Base-by-base conservation (phyloP, 495 filamentous ascomycete species). In the Corynascus novoguineensis region DNA sequence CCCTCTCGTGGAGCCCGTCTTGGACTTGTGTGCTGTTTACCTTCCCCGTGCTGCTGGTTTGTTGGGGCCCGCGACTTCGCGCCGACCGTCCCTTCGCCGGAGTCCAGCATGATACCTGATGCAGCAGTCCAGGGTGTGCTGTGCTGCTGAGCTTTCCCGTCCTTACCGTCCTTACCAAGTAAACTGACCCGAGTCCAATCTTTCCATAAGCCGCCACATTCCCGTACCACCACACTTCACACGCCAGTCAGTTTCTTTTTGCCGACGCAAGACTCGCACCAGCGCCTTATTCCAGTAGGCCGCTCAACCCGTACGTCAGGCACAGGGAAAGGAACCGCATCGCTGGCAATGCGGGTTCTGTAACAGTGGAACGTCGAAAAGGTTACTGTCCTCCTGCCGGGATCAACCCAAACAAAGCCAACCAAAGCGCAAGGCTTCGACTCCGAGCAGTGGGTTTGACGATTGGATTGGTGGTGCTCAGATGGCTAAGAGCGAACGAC, bases 341-440 rank as follows among this genome's bases (percentile, higher is more conserved):
- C 63, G 62, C 63, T 66, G 61, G 70, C 63, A 68, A 72, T 72
- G 68, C 68, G 68, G 63, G 56, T 50, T 62, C 48, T 50, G 53
- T 54, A 48, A 64, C 61, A 57, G 57, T 63, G 56, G 61, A 44
- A 61, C 60, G 50, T 60, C 60, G 57, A 64, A 62, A 57, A 59
- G 28, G 48, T 45, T 57, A 57, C 47, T 32, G 31, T 38, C 53
- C 40, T 27, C n/a, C 37, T 31, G 17, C 57, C 42, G 29, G 57
- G 50, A 56, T 58, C 54, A 60, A n/a, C 45, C 53, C 56, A 60
- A 48, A 44, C 42, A 38, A 56, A 38, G 34, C 59, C 37, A 31
- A 34, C 35, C 51, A 32, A 59, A 34, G 51, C 19, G 35, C 32
- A 31, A 64, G 37, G 52, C 50, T 52, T 58, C 64, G 61, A 65